Conservation (phyloP, 2,329 filamentous ascomycete species). For the Zalaria sp. region DNA sequence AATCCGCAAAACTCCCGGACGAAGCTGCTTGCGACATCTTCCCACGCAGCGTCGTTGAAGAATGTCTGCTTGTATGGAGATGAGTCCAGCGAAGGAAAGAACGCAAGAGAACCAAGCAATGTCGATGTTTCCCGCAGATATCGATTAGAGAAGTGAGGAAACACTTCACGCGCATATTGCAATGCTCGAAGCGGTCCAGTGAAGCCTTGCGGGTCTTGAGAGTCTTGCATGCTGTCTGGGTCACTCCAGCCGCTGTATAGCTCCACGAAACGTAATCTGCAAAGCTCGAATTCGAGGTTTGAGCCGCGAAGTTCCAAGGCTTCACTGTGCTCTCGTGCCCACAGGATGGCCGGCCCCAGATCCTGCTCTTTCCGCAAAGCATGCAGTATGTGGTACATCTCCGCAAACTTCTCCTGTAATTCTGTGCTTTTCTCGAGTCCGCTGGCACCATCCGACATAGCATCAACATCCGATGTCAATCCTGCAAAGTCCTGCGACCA, state of each 20-base stretch:
- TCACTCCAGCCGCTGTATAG: constrained; percentile 50
- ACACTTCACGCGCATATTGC: constrained; percentile 61
- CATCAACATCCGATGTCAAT: not conserved
- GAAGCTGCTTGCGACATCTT: constrained; percentile 75
- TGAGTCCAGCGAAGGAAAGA: constrained; percentile 53
- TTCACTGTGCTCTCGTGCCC: constrained; percentile 60
- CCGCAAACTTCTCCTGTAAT: constrained; percentile 67
- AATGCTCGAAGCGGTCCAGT: constrained; percentile 53
- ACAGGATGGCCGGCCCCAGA: constrained; percentile 69
- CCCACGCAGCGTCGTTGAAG: constrained; percentile 60
- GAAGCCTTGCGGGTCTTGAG: constrained; percentile 27
- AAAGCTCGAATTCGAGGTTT: constrained; percentile 90
- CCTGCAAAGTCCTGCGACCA: constrained; percentile 6
- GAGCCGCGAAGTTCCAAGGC: constrained; percentile 70
- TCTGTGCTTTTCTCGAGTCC: constrained; percentile 15
- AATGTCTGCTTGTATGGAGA: constrained; percentile 76
- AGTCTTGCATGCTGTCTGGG: constrained; percentile 25
- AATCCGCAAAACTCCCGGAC: constrained; percentile 73
- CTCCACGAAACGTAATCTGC: constrained; percentile 78
- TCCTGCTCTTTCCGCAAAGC: constrained; percentile 59
- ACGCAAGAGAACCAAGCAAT: constrained; percentile 70
- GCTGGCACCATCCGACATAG: constrained; percentile 5
- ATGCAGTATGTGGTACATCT: constrained; percentile 83
- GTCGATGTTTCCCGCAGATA: constrained; percentile 70
- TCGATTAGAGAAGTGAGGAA: constrained; percentile 57